Evolutionary conservation across 768 basidiomycete genomes (phyloP).

Genomic region (Russula olivacea): DNA sequence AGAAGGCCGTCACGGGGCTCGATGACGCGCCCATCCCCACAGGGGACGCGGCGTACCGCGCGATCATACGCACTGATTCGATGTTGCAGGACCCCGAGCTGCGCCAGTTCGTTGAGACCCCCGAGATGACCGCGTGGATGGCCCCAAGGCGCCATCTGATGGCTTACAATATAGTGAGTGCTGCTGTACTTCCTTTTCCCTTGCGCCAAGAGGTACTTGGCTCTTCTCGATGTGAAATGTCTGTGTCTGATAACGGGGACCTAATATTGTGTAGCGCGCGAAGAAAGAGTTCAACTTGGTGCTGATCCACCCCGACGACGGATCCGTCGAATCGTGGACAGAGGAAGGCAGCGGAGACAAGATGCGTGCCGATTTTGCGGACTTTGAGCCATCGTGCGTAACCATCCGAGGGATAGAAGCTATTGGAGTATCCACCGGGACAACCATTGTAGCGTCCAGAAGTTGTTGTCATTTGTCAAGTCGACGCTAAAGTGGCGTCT

Average conservation of each 20-base stretch:
- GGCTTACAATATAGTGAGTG: slow-evolving; percentile 40
- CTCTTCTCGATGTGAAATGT: neutral
- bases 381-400: slow-evolving; percentile 38
- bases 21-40: slow-evolving; percentile 44
- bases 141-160: slow-evolving; percentile 45
- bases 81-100: slow-evolving; percentile 50
- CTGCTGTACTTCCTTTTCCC: neutral
- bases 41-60: slow-evolving; percentile 60
- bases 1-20: slow-evolving; percentile 44
- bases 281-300: slow-evolving; percentile 37
- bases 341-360: slow-evolving; percentile 39
- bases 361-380: slow-evolving; percentile 39
- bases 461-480: slow-evolving; percentile 34
- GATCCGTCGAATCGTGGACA: slow-evolving; percentile 40
- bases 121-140: slow-evolving; percentile 57
- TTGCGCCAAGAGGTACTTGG: neutral
- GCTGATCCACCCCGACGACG: slow-evolving; percentile 36
- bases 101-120: slow-evolving; percentile 42
- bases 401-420: neutral
- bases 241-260: neutral
- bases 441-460: slow-evolving; percentile 30
- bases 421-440: neutral
- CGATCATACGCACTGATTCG: slow-evolving; percentile 41
- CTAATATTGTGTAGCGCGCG: slow-evolving; percentile 27
- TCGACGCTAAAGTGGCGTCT: slow-evolving; percentile 40